Conservation (phyloP, 2,329 filamentous ascomycete species). For the Monilinia fructigena region DNA sequence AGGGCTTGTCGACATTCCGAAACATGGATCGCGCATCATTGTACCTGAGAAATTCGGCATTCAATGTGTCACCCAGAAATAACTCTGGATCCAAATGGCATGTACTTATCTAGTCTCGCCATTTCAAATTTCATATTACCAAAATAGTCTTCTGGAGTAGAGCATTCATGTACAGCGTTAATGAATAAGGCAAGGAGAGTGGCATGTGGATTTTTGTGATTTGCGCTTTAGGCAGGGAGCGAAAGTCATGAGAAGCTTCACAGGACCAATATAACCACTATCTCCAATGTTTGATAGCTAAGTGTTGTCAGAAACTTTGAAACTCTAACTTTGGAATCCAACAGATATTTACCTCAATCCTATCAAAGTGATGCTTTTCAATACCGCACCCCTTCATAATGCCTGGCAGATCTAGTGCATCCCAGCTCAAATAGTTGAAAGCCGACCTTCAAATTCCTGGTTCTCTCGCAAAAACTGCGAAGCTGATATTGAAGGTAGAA, state of each 20-base stretch:
- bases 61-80: neutral
- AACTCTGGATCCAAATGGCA: neutral
- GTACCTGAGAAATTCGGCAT: conserved; percentile 6
- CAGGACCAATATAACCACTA: conserved; percentile 15
- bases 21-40: neutral
- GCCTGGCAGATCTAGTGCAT: conserved; percentile 12
- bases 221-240: conserved; percentile 16
- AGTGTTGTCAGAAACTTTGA: neutral
- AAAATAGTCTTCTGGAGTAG: neutral
- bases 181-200: conserved; percentile 24
- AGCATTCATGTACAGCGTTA: conserved; percentile 18
- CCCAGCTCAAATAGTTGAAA: conserved; percentile 13
- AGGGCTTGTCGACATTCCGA: neutral
- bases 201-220: conserved; percentile 21
- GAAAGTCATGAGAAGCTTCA: neutral
- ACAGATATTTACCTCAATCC: conserved; percentile 9
- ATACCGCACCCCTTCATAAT: neutral
- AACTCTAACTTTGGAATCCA: neutral
- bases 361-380: conserved; percentile 10
- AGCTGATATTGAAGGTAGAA: conserved; percentile 14
- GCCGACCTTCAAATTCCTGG: neutral
- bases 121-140: neutral
- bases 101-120: neutral
- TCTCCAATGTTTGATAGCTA: conserved; percentile 23
- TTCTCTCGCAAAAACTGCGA: conserved; percentile 10